These are phyloP conservation scores for Aspergillus fumigatiaffinis DNA, from an alignment of 2,329 filamentous ascomycete genomes.

Conservation along the genomic window DNA sequence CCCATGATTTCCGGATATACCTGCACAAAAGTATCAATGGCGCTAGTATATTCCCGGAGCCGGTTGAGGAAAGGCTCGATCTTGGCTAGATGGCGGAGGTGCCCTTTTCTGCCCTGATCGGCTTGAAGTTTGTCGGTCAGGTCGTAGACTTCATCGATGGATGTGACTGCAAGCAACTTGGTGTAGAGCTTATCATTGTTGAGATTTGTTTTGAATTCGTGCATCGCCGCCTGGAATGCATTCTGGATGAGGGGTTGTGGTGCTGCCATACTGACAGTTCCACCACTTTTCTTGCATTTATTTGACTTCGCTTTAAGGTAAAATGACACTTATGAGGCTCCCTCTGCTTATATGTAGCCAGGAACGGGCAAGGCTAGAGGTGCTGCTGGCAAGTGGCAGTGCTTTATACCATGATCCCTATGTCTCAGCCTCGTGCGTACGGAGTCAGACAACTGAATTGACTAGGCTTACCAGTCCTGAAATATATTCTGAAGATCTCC, in stretches of 20 bases:
- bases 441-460: too few species aligned
- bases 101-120: neutral
- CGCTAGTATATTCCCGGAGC: neutral
- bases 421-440: too few species aligned
- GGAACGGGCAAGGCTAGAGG: too few species aligned
- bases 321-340: too few species aligned
- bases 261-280: too few species aligned
- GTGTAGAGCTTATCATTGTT: constrained; percentile 1
- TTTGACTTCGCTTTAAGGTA: too few species aligned
- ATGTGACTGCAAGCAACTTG: neutral
- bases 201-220: constrained; percentile 1
- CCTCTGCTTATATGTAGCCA: too few species aligned
- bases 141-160: constrained; percentile 2
- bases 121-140: constrained; percentile 2
- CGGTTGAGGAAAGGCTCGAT: constrained; percentile 1
- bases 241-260: neutral
- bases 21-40: constrained; percentile 1
- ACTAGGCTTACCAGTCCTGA: too few species aligned
- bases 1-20: neutral
- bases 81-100: constrained; percentile 1
- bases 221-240: constrained; percentile 1
- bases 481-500: too few species aligned
- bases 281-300: too few species aligned
- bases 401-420: too few species aligned
- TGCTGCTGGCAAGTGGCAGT: too few species aligned